Evolutionary conservation across 2,329 filamentous ascomycete genomes (phyloP).

Genomic region (Ascochyta viciae-villosae): DNA sequence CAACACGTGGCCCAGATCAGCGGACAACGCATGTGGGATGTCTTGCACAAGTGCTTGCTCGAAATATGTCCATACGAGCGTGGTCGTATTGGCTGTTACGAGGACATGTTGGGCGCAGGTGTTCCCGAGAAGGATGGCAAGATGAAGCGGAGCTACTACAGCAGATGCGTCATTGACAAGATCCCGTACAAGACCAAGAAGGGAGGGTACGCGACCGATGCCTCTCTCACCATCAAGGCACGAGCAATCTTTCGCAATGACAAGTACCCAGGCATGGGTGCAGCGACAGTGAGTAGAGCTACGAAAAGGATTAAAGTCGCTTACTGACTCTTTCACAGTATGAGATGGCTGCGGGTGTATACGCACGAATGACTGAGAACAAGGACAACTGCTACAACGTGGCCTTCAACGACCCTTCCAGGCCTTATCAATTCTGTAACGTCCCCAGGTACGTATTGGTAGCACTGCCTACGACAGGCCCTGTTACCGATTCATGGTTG

Average conservation of each 20-base stretch:
- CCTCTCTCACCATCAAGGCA: slow-evolving; percentile 4
- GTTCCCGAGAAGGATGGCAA: background rate
- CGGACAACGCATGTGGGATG: slow-evolving; percentile 1
- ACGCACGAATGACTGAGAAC: slow-evolving; percentile 1
- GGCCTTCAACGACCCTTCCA: slow-evolving; percentile 1
- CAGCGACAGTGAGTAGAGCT: background rate
- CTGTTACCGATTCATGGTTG: slow-evolving; percentile 1
- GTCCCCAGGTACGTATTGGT: slow-evolving; percentile 9
- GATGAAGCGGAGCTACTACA: background rate
- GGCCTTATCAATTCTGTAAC: slow-evolving; percentile 14
- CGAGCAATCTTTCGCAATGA: slow-evolving; percentile 1
- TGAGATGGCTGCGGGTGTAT: slow-evolving; percentile 10
- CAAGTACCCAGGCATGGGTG: slow-evolving; percentile 4
- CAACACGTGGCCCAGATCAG: slow-evolving; percentile 10
- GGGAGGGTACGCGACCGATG: background rate
- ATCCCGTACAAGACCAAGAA: slow-evolving; percentile 1
- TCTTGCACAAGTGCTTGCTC: background rate
- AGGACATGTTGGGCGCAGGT: slow-evolving; percentile 1
- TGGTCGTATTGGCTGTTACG: slow-evolving; percentile 5
- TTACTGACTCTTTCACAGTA: slow-evolving; percentile 1
- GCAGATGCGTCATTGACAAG: background rate
- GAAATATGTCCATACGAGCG: slow-evolving; percentile 4
- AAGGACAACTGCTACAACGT: slow-evolving; percentile 12
- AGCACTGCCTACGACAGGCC: slow-evolving; percentile 1
- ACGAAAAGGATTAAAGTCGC: too few species aligned